A percentile compares a stretch with the other conserved stretches of the same genome.
Conservation (phyloP, 164 flowering plant genomes). For the Amborella trichopoda region DNA sequence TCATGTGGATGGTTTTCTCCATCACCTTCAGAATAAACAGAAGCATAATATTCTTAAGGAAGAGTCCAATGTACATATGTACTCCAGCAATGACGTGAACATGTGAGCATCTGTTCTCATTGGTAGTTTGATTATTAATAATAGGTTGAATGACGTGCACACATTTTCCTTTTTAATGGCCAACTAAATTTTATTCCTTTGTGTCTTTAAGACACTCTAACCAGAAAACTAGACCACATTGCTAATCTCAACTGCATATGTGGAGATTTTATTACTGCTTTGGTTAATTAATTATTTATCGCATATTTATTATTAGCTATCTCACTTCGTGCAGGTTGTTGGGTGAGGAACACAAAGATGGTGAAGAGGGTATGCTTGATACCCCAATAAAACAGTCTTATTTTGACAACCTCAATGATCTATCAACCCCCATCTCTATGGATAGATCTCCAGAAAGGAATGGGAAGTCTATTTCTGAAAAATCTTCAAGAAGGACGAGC, state of each 20-base stretch:
- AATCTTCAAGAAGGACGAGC: constrained; percentile 22
- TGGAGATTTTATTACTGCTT: background rate
- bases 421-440: background rate
- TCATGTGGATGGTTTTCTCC: constrained; percentile 75
- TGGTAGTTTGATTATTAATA: background rate
- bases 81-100: constrained; percentile 71
- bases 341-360: constrained; percentile 39
- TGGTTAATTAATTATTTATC: background rate
- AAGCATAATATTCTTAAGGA: constrained; percentile 46
- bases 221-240: background rate
- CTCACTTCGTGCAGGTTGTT: constrained; percentile 34
- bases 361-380: constrained; percentile 24
- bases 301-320: background rate
- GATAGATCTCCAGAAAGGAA: constrained; percentile 21
- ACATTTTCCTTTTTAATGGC: background rate
- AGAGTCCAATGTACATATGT: constrained; percentile 59
- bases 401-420: constrained; percentile 29
- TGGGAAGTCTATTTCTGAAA: constrained; percentile 36
- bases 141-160: background rate
- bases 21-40: constrained; percentile 65
- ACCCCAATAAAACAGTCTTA: constrained; percentile 36
- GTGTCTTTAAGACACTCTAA: background rate
- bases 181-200: background rate
- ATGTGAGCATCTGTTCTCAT: constrained; percentile 36
- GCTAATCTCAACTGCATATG: background rate